Base-by-base conservation (phyloP, 768 basidiomycete genomes). In the Thelephora ganbajun region DNA sequence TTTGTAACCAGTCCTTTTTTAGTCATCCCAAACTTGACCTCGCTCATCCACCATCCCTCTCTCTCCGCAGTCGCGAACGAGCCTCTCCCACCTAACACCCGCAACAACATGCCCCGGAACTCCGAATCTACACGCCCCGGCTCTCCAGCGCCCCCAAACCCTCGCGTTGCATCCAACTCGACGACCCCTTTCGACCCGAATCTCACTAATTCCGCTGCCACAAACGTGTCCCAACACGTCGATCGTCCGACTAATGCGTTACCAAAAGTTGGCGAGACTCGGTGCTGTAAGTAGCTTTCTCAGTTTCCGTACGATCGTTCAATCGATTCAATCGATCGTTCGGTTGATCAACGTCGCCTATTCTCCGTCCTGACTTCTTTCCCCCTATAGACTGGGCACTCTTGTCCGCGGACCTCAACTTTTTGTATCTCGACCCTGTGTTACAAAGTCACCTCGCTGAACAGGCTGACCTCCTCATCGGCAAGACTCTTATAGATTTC, bases 381-480 rank as follows among this genome's bases (percentile, higher is more conserved):
- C 57, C 56, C 45, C 55, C 37, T 46, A 20, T 62, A 88, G 85
- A 89, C 67, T 91, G 88, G 88, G 67, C 84, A 22, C 67, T 91
- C 52, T 71, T 91, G 56, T 78, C 80, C n/a, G 61, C 80, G 43
- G 74, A 82, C 60, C 74, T 91, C 44, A 66, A 74, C 45, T 88
- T 88, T 64, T 75, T 90, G 51, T 89, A 86, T 64, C 72, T 88
- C 53, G 88, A 90, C 66, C 88, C 88, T 50, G 79, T 86, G 48
- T 71, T 90, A 52, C 69, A 76, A 12, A 61, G 53, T 58, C 87
- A 91, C 61, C 79, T 91, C 56, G 75, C 71, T 34, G 71, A 76
- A 45, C 79, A 90, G 61, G 80, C 84, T 0, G 68, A 74, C n/a
- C 58, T 66, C 26, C 73, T 91, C 55, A 66, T 84, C 50, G 83